These are phyloP conservation scores for Oropetium thomaeum DNA, from an alignment of 176 grass and related monocot genomes.

Conservation along the genomic window DNA sequence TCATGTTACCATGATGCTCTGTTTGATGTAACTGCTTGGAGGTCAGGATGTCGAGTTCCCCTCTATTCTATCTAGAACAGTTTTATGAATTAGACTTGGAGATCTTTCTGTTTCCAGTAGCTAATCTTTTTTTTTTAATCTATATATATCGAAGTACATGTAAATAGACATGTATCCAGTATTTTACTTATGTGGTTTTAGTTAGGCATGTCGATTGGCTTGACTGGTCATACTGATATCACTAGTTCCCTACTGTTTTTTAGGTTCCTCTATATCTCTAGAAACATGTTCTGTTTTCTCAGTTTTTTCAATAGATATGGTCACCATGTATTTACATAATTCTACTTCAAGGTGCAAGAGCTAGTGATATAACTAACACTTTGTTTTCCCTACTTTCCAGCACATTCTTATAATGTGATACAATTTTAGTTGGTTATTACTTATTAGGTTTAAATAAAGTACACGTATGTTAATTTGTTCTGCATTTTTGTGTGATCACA, in stretches of 20 bases:
- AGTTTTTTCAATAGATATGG: background rate
- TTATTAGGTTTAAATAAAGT: background rate
- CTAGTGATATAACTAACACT: background rate
- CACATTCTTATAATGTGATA: background rate
- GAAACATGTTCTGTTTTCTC: slow-evolving; percentile 8
- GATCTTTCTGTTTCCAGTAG: background rate
- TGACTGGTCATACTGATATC: background rate
- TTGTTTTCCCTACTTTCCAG: background rate
- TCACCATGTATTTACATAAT: background rate
- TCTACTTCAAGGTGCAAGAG: background rate
- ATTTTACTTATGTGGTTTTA: background rate
- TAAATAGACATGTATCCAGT: background rate
- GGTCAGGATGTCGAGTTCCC: background rate
- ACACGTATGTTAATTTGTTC: slow-evolving; percentile 16
- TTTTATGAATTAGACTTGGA: background rate
- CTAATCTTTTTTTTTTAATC: background rate
- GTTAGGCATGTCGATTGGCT: background rate
- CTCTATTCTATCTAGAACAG: background rate
- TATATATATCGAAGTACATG: background rate
- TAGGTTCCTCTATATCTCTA: slow-evolving; percentile 12
- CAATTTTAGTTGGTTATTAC: background rate
- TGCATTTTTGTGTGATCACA: background rate
- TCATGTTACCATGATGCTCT: background rate
- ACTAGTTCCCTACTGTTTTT: background rate
- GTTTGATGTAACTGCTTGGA: background rate